Evolutionary conservation across 805 yeast genomes (phyloP), one percentile per base, ranked within the genome.

Genomic region (Saccharomycopsis guyanensis): DNA sequence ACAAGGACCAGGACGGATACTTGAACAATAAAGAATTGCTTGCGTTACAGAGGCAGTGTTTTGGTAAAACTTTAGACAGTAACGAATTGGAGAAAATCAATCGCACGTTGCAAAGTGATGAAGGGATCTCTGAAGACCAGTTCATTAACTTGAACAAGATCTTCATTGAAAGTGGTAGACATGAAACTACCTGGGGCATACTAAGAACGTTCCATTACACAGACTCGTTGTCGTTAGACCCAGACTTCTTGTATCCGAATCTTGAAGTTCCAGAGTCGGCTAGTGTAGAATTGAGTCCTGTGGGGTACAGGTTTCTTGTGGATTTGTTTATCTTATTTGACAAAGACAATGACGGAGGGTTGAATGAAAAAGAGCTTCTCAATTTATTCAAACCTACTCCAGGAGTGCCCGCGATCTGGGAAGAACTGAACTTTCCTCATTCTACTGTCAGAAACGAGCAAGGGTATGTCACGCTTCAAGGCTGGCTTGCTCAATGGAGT

Each of bases 401-500:
- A 0, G 97, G 97, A 0, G 71, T 88, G 1, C 99, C 99, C 0
- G 71, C 71, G 47, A 68, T 84, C 5, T 93, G 99, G 99, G 70
- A 72, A 32, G 88, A 85, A 12, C 74, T 86, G 0, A 80, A 80
- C 53, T 93, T 93, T 58, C 99, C 99, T 0, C 69, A 73, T 22
- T 78, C 95, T 1, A 86, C 95, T 8, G 96, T 91, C 1, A 76
- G 95, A 44, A 89, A 88, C 59, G 96, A 88, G 53, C 81, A 80
- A 52, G 97, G 96, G 0, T 75, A 79, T 59, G 88, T 93, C 3
- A 87, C 97, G 0, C 64, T 93, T 23, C 98, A 94, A 65, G 98
- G 99, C 2, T 93, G 99, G 99, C 66, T 93, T 33, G 98, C 98
- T 0, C 97, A 91, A 58, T 93, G 99, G 99, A 82, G 91, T 56